Evolutionary conservation across 2,329 filamentous ascomycete species (phyloP).

Genomic region (Phialemonium atrogriseum): DNA sequence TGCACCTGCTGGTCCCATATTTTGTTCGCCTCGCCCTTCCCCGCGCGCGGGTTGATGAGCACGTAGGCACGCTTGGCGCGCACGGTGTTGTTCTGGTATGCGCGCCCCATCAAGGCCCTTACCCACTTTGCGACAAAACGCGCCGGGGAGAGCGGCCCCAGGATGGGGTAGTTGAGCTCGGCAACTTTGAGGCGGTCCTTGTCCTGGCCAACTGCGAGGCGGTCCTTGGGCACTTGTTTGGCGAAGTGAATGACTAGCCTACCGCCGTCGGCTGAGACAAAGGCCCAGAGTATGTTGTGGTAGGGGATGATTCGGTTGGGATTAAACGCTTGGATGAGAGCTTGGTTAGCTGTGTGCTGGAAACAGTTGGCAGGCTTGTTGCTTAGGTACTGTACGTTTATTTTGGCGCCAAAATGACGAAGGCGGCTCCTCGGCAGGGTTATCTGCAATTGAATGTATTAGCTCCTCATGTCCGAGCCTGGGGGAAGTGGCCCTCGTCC

Average conservation of each 20-base stretch:
- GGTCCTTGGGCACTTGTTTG: conserved; percentile 29
- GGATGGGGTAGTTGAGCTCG: conserved; percentile 45
- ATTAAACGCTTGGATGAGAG: too few species aligned
- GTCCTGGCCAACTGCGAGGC: conserved; percentile 45
- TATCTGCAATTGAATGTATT: too few species aligned
- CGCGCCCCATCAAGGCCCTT: conserved; percentile 6
- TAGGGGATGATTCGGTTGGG: conserved; percentile 58
- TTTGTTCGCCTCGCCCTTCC: conserved; percentile 66
- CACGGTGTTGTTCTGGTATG: conserved; percentile 28
- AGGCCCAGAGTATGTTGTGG: conserved; percentile 79
- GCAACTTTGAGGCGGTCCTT: conserved; percentile 40
- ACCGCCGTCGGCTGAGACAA: conserved; percentile 39
- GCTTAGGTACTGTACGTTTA: too few species aligned
- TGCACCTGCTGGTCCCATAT: conserved; percentile 68
- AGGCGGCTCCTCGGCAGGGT: too few species aligned
- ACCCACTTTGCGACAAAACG: too few species aligned
- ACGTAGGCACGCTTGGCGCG: conserved; percentile 74
- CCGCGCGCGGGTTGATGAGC: conserved; percentile 84
- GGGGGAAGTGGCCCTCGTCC: too few species aligned
- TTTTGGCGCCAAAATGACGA: too few species aligned
- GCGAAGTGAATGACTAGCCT: conserved; percentile 67
- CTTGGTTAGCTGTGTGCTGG: too few species aligned
- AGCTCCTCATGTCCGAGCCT: too few species aligned
- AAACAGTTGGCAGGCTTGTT: too few species aligned
- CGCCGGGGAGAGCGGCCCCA: too few species aligned